A percentile compares a stretch with the other conserved stretches of the same genome.
Evolutionary conservation across 1,139 yeast species (phyloP).

Genomic region (Candida tropicalis): DNA sequence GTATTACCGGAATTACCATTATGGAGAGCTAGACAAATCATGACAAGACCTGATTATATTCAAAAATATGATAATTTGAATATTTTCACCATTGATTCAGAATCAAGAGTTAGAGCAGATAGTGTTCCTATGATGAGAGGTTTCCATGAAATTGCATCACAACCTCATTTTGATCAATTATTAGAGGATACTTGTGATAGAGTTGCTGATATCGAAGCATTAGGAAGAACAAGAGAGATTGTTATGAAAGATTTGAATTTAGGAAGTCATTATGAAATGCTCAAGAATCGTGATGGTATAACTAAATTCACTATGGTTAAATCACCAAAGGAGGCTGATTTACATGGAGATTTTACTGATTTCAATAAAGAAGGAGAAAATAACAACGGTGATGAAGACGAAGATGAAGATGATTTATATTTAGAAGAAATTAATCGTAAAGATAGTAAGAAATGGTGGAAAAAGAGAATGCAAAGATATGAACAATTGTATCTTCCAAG

Average conservation of each 20-base stretch:
- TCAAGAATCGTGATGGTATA: conserved; percentile 16
- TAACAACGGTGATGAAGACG: conserved; percentile 33
- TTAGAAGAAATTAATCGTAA: conserved; percentile 45
- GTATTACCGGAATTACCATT: conserved; percentile 72
- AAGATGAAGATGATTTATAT: conserved; percentile 32
- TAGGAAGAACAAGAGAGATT: conserved; percentile 81
- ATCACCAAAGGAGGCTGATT: conserved; percentile 23
- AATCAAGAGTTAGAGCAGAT: conserved; percentile 76
- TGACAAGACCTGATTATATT: conserved; percentile 84
- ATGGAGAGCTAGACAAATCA: conserved; percentile 82
- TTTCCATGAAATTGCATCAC: conserved; percentile 73
- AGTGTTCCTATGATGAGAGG: conserved; percentile 91
- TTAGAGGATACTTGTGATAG: conserved; percentile 70
- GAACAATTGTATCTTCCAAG: conserved; percentile 18
- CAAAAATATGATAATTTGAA: conserved; percentile 74
- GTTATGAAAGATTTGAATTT: conserved; percentile 68
- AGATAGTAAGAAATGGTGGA: conserved; percentile 50
- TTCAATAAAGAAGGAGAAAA: conserved; percentile 16
- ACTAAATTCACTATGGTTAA: conserved; percentile 20
- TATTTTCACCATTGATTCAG: conserved; percentile 76
- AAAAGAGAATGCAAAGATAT: conserved; percentile 41
- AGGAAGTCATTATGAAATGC: conserved; percentile 49
- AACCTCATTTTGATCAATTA: conserved; percentile 72
- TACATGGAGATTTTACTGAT: conserved; percentile 22
- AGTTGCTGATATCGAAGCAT: conserved; percentile 73